Percentiles rank a stretch among this genome's conserved stretches.
Conservation (phyloP, 2,329 filamentous ascomycete species). For the Immersiporthe knoxdaviesiana region DNA sequence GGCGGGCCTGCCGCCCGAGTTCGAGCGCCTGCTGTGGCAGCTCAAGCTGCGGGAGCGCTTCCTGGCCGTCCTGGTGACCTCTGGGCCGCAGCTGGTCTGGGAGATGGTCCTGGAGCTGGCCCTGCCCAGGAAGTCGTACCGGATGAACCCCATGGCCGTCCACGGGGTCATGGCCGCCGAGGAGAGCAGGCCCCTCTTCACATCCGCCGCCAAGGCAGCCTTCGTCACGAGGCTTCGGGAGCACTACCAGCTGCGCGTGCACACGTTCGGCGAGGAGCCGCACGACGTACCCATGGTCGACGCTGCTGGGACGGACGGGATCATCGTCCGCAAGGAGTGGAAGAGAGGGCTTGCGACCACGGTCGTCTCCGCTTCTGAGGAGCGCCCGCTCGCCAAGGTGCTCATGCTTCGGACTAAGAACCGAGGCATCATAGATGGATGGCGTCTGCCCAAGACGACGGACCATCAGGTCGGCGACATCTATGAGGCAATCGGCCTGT, state of each 20-base stretch:
- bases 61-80: slow-evolving; percentile 3
- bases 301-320: background rate
- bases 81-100: background rate
- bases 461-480: background rate
- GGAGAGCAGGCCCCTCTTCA: background rate
- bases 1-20: background rate
- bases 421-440: background rate
- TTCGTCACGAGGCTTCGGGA: slow-evolving; percentile 12
- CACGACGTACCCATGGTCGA: slow-evolving; percentile 22
- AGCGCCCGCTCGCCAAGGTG: background rate
- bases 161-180: background rate
- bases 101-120: background rate
- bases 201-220: slow-evolving; percentile 49
- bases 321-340: background rate
- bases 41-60: background rate
- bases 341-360: background rate
- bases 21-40: slow-evolving; percentile 13
- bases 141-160: background rate
- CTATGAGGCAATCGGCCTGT: background rate
- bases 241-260: slow-evolving; percentile 6
- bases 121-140: background rate
- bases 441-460: background rate
- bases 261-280: slow-evolving; percentile 16
- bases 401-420: background rate
- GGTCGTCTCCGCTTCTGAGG: background rate